phyloP scores from a whole-genome alignment of 2,329 filamentous ascomycete genomes.

The Fusarium bulbicola region DNA sequence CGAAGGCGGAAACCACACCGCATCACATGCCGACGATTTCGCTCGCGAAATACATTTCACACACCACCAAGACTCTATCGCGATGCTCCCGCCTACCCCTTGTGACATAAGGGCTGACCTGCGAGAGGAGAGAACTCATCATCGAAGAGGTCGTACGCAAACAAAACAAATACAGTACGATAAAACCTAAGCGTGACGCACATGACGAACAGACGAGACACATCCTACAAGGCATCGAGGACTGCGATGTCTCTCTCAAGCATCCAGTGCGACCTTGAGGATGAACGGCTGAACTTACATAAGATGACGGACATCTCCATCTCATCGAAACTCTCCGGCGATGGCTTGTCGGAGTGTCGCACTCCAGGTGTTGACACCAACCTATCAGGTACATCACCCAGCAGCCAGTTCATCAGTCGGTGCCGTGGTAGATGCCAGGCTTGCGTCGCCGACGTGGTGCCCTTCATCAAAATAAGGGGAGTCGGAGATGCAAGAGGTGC shows the following conservation, averaged over 20 bases:
- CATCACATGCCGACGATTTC: neutral
- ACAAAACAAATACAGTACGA: fast-evolving
- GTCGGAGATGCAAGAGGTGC: neutral
- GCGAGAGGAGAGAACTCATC: neutral
- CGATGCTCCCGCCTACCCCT: neutral
- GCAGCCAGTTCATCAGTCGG: neutral
- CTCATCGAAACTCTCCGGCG: no score
- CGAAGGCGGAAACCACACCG: neutral
- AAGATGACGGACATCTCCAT: neutral
- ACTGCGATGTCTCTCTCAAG: no score
- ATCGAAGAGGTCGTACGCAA: no score
- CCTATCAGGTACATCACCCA: neutral
- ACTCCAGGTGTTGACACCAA: neutral
- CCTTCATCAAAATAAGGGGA: neutral
- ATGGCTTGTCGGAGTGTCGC: no score
- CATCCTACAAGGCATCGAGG: no score
- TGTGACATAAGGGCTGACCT: neutral
- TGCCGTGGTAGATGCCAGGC: neutral
- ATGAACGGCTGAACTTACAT: neutral
- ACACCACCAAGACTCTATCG: neutral
- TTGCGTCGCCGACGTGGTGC: neutral
- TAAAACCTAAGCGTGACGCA: no score
- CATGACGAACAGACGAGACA: no score
- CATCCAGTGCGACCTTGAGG: neutral
- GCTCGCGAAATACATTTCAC: neutral